phyloP scores from a whole-genome alignment of 225 moss, liverwort and hornwort genomes.

The Physcomitrium patens region DNA sequence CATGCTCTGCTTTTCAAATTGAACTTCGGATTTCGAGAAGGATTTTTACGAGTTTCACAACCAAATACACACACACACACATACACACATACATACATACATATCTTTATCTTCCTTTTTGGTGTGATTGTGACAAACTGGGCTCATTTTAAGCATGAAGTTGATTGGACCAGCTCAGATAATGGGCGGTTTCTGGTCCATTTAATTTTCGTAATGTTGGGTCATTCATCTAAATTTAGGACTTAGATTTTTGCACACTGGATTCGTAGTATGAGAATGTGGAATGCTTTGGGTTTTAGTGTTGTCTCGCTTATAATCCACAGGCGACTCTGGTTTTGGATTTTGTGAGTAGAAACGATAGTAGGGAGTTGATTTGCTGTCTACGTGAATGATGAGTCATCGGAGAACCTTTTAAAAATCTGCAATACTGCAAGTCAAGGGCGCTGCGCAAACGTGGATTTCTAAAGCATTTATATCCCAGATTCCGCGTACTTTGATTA shows the following conservation, averaged over 20 bases:
- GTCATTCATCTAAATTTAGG: background rate
- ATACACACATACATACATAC: too few species aligned
- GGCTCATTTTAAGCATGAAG: background rate
- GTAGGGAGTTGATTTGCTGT: background rate
- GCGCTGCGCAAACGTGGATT: background rate
- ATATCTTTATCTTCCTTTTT: too few species aligned
- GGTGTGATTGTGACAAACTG: background rate
- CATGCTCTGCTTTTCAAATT: background rate
- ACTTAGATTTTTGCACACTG: background rate
- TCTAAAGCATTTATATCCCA: background rate
- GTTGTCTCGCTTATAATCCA: background rate
- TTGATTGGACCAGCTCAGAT: background rate
- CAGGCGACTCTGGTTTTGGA: background rate
- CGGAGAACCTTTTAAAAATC: slow-evolving; percentile 52
- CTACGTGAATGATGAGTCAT: slow-evolving; percentile 35
- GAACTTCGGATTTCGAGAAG: background rate
- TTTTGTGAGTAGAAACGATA: background rate
- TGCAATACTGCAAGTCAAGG: slow-evolving; percentile 52
- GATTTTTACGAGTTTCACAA: background rate
- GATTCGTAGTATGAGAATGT: background rate
- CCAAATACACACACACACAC: too few species aligned
- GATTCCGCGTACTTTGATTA: background rate
- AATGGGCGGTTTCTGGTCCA: background rate
- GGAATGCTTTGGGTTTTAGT: background rate
- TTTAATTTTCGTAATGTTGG: background rate